Evolutionary conservation across 257 asterid genomes (phyloP).

Genomic region (Ophiorrhiza pumila): DNA sequence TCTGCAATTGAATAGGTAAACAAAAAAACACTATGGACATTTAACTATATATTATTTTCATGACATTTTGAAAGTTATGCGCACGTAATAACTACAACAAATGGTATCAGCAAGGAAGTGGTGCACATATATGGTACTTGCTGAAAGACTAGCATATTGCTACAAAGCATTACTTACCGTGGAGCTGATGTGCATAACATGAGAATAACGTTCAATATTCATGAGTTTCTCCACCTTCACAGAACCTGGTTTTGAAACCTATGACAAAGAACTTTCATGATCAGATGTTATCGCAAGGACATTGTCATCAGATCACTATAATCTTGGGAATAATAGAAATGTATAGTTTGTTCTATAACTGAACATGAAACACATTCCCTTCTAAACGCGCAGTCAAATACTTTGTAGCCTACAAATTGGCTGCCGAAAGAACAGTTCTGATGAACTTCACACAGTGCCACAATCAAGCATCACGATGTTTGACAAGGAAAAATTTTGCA

Average conservation of each 20-base stretch:
- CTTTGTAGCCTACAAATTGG: neutral
- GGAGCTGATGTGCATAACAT: conserved; percentile 99
- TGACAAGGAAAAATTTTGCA: neutral
- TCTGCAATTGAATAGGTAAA: neutral
- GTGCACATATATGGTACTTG: neutral
- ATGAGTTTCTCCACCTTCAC: conserved; percentile 91
- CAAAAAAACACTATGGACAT: neutral
- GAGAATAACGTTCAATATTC: conserved; percentile 97
- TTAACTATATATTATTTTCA: conserved; percentile 8
- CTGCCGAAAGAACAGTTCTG: neutral
- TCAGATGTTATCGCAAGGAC: neutral
- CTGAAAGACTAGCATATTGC: neutral
- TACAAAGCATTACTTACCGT: conserved; percentile 52
- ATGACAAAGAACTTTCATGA: conserved; percentile 21
- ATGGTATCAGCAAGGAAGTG: neutral
- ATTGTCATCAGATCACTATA: neutral
- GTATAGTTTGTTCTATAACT: no score
- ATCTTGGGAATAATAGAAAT: no score
- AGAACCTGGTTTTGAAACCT: conserved; percentile 93
- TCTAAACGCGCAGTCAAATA: neutral
- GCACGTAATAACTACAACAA: neutral
- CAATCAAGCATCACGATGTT: neutral
- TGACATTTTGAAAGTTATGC: neutral
- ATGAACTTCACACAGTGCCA: neutral
- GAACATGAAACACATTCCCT: no score